Percentiles rank a stretch among this genome's conserved stretches.
phyloP scores from a whole-genome alignment of 2,329 filamentous ascomycete genomes.

The Fusarium musae region DNA sequence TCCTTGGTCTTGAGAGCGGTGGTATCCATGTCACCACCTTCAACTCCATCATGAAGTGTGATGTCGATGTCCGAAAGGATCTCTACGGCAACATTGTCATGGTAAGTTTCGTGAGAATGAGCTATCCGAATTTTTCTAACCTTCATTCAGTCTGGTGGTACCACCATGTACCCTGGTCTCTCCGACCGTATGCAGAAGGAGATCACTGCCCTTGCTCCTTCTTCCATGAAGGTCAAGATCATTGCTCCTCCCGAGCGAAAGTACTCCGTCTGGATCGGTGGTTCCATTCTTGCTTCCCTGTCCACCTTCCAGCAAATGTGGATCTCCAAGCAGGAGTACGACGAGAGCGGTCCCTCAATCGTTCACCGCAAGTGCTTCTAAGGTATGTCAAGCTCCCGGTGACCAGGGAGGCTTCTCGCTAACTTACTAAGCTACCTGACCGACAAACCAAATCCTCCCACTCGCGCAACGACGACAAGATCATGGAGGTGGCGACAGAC shows the following conservation, averaged over 20 bases:
- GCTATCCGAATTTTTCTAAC: slow-evolving; percentile 47
- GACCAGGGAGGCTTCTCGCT: slow-evolving; percentile 20
- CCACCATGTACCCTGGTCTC: slow-evolving; percentile 99
- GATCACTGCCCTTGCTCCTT: slow-evolving; percentile 98
- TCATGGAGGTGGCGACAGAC: slow-evolving; percentile 58
- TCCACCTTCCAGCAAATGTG: slow-evolving; percentile 99
- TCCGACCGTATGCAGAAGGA: slow-evolving; percentile 99
- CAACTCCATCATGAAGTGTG: slow-evolving; percentile 99
- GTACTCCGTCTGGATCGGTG: slow-evolving; percentile 99
- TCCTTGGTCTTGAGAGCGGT: slow-evolving; percentile 97
- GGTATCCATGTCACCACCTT: slow-evolving; percentile 99
- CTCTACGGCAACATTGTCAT: slow-evolving; percentile 99
- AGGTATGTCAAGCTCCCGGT: slow-evolving; percentile 63
- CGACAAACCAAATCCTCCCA: slow-evolving; percentile 49
- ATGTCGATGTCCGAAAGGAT: slow-evolving; percentile 99
- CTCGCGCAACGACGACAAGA: slow-evolving; percentile 53
- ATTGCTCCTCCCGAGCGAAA: slow-evolving; percentile 99
- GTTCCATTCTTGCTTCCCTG: slow-evolving; percentile 98
- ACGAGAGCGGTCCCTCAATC: slow-evolving; percentile 99
- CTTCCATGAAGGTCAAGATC: slow-evolving; percentile 99
- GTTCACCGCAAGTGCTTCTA: slow-evolving; percentile 99
- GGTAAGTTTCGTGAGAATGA: slow-evolving; percentile 70
- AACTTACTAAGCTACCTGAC: slow-evolving; percentile 46
- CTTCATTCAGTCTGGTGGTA: slow-evolving; percentile 88
- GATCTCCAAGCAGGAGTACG: slow-evolving; percentile 99